Base-by-base conservation (phyloP, 1,139 yeast species). In the Magnusiomyces sp. region DNA sequence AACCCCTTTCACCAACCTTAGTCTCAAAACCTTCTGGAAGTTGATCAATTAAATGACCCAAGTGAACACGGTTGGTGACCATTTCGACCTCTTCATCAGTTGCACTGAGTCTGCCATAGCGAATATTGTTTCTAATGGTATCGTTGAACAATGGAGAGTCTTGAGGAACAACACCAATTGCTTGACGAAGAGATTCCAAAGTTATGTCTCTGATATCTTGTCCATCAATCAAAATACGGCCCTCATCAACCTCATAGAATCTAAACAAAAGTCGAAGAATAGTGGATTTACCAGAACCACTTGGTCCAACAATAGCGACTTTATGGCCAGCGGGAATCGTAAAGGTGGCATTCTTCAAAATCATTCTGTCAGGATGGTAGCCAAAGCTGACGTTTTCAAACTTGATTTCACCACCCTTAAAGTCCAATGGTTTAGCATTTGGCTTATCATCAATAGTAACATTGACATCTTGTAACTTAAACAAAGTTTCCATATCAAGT, bases 71-170 rank as follows among this genome's bases (percentile, higher is more conserved):
- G 43, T 71, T 65, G 7, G 92, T 82, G 19, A 81, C 89, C 9
- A 69, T 67, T 11, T 67, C 58, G 2, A 94, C 86, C 59, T 90
- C 95, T 43, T 75, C 83, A 57, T 87, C 85, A 0, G 79, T 67
- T 0, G 97, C 89, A 36, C 75, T 71, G 46, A 90, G 72, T 42
- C 87, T 72, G 32, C 98, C 99, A 67, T 89, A 92, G 50, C 94
- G 73, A 44, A 92, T 81, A 63, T 92, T 92, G 63, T 90, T 95
- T 63, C 81, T 67, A 47, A 92, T 87, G 0, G 95, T 78, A 55
- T 90, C 97, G 63, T 92, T 94, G 70, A 92, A 92, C 50, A 92
- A 71, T 2, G 98, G 98, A 0, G 97, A 90, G 58, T 92, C 99
- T 66, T 92, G 99, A 1, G 99, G 98, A 1, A 92, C 98, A 29